Percentiles rank a stretch among this genome's conserved stretches.
These are phyloP conservation scores for Penicillium simplicissimum DNA, from an alignment of 495 filamentous ascomycete genomes.

Conservation along the genomic window DNA sequence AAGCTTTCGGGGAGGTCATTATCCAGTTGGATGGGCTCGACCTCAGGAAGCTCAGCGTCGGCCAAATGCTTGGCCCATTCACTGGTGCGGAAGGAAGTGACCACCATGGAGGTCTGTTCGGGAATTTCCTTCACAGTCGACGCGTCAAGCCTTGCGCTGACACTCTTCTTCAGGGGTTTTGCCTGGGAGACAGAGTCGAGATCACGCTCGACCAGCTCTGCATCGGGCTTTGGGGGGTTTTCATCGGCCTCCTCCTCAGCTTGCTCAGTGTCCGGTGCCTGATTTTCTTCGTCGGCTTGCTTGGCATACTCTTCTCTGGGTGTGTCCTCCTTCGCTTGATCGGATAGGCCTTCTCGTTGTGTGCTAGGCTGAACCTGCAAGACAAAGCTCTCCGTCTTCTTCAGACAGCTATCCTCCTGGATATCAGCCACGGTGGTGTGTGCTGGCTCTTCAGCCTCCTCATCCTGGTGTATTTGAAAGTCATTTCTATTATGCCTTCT, in stretches of 20 bases:
- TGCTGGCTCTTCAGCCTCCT: background rate
- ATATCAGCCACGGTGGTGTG: background rate
- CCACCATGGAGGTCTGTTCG: constrained; percentile 61
- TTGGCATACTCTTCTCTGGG: background rate
- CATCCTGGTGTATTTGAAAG: background rate
- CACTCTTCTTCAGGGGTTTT: background rate
- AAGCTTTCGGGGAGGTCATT: constrained; percentile 26
- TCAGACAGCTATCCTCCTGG: background rate
- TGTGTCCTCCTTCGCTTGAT: background rate
- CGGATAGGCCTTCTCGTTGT: background rate
- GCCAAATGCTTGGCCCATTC: constrained; percentile 95
- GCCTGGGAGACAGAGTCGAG: constrained; percentile 1
- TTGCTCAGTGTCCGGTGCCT: background rate
- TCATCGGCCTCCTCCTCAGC: background rate
- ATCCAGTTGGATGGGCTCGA: constrained; percentile 58
- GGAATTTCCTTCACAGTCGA: constrained; percentile 42
- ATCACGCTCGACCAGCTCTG: background rate
- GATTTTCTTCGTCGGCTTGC: background rate
- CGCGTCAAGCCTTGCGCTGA: constrained; percentile 25
- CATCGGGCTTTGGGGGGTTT: background rate
- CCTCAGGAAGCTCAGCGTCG: constrained; percentile 72
- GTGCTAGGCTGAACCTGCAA: background rate
- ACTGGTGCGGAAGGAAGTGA: constrained; percentile 84
- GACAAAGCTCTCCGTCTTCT: background rate
- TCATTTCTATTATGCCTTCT: background rate